phyloP scores from a whole-genome alignment of 2,329 filamentous ascomycete genomes.

The Orbilia javanica region DNA sequence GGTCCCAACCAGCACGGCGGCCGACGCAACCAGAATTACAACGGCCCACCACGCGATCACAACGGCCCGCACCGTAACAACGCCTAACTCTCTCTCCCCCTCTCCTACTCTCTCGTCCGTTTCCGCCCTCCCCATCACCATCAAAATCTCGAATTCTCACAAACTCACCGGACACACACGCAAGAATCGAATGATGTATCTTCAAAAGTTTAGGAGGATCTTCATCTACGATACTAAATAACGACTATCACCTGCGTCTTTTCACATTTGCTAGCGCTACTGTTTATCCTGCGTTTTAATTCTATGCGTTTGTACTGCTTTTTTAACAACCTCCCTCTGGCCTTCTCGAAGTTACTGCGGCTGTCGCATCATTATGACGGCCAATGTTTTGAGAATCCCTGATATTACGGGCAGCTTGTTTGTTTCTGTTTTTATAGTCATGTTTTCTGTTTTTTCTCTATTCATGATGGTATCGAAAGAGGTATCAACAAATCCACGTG shows the following conservation, averaged over 20 bases:
- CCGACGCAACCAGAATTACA: not conserved
- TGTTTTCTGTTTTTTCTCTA: constrained; percentile 16
- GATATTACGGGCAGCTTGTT: constrained; percentile 20
- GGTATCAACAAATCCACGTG: constrained; percentile 18
- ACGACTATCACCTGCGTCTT: constrained; percentile 5
- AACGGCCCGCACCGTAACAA: not conserved
- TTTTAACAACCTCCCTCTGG: constrained; percentile 22
- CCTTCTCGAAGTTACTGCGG: constrained; percentile 3
- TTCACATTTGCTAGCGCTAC: constrained; percentile 25
- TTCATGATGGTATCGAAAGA: constrained; percentile 14
- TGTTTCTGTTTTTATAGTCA: not conserved
- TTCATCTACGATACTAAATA: not conserved
- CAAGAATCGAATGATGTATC: not conserved
- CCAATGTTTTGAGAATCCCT: constrained; percentile 11
- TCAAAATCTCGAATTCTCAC: not conserved
- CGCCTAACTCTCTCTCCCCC: not conserved
- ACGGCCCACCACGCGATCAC: constrained; percentile 5
- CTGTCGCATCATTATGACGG: constrained; percentile 8
- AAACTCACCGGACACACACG: not conserved
- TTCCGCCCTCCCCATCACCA: not conserved
- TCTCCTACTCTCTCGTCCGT: not conserved
- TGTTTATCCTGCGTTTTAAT: not conserved
- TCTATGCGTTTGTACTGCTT: constrained; percentile 2
- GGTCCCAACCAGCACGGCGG: constrained; percentile 27
- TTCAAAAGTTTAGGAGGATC: not conserved